Base-by-base conservation (phyloP, 768 basidiomycete species). In the Rhizopogon sp. region DNA sequence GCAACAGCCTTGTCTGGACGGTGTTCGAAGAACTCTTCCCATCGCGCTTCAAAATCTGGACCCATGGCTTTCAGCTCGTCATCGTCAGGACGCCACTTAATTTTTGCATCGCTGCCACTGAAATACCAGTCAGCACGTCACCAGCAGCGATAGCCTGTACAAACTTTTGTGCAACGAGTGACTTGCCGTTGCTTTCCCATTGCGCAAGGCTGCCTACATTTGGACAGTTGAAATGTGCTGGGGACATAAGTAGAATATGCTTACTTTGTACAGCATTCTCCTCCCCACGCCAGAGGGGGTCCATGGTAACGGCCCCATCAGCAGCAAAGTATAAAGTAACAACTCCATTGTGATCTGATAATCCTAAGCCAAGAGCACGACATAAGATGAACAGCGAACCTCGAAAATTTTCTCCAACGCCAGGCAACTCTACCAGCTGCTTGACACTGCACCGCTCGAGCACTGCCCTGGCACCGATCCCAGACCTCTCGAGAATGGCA, bases 381-480 rank as follows among this genome's bases (percentile, higher is more conserved):
- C 31, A 42, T 8, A 5, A 9, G n/a, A 33, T 4, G 5, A 31
- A 14, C 10, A 7, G 60, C 67, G 39, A 50, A 79, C 82, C 83
- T 58, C 77, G 74, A 51, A 79, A 82, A 58, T 89, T 80, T 63
- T 87, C 84, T 11, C 90, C 90, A 0, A 94, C 90, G 6, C 85
- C 87, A 5, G 88, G 88, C 7, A 91, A 78, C 52, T 90, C 83
- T 9, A 87, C 76, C 9, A 81, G 43, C 52, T 76, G 70, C 7
- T 62, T 56, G 41, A 91, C 74, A 2, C 72, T 74, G 50, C 78
- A 65, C 45, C 69, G 70, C 43, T 76, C 62, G 31, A 91, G 71
- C 7, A 85, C 58, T 0, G 68, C 63, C 2, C 64, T 60, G 0
- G 78, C 74, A 2, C 90, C 90, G 52, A 94, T 85, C 6, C 90